Evolutionary conservation across 2,329 filamentous ascomycete genomes (phyloP), one percentile per base, ranked within the genome.

Genomic region (Rugonectria rugulosa): DNA sequence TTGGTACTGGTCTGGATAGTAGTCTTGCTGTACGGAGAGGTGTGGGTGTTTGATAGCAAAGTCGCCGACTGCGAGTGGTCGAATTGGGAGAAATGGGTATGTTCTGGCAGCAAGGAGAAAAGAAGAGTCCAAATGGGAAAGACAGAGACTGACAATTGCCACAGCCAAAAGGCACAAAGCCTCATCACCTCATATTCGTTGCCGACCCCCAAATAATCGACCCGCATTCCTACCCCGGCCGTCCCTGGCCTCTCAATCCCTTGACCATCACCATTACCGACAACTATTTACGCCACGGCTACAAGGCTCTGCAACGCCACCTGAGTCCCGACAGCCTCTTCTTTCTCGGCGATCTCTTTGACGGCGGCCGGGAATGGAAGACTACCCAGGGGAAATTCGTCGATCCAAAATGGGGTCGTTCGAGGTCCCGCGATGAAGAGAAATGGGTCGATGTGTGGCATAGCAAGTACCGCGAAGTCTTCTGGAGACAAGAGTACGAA

Each of bases 331-430:
- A 97, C 70, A 93, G 90, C 14, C 80, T 96, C 1, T 85, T 97
- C 70, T 98, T 99, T 70, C 79, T 99, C 0, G 95, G 95, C 7
- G 95, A 99, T 70, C 78, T 99, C 1, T 97, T 99, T 68, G 95
- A 99, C 70, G 95, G 95, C 4, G 95, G 95, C 8, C 85, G 95
- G 63, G 95, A 99, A 78, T 99, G 95, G 95, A 89, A 88, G 63
- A 94, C 93, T 11, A 77, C 74, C 3, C 80, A 80, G 20, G 88
- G 84, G 37, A 73, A 80, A 40, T 86, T 85, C 47, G 74, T 80
- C 20, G 86, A 88, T 60, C 83, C 84, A 1, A 77, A 78, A 59
- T 88, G 85, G 85, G 80, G 81, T 19, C 74, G 74, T 24, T 76
- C 74, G 4, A 77, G 80, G 34, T 82, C 84, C 2, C 73, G 75